phyloP scores from a whole-genome alignment of 2,329 filamentous ascomycete genomes.

The Alternaria longipes region DNA sequence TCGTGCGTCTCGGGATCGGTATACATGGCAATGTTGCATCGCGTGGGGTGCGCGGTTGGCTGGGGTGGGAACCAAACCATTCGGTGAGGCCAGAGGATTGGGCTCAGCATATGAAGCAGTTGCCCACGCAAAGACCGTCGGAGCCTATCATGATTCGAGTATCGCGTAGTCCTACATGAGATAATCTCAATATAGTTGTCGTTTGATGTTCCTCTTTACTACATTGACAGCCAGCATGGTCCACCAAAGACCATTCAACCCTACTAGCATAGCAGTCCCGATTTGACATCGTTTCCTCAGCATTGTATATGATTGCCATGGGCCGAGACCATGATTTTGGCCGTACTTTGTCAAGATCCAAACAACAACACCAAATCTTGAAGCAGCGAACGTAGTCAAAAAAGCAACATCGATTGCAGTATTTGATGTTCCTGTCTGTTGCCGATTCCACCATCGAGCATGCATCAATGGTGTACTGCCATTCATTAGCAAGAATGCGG shows the following conservation, averaged over 20 bases:
- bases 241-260: constrained; percentile 2
- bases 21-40: not conserved
- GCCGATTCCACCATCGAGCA: constrained; percentile 3
- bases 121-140: constrained; percentile 1
- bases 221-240: not conserved
- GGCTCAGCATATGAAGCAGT: constrained; percentile 3
- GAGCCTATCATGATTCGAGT: not conserved
- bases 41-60: constrained; percentile 1
- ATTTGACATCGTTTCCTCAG: constrained; percentile 2
- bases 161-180: too few relatives aligned
- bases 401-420: not conserved
- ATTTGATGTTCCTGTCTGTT: not conserved
- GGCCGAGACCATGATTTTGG: not conserved
- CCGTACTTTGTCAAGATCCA: constrained; percentile 4
- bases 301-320: not conserved
- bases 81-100: constrained; percentile 1
- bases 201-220: not conserved
- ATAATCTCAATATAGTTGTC: too few relatives aligned
- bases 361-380: not conserved
- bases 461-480: constrained; percentile 1
- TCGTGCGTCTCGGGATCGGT: not conserved
- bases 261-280: constrained; percentile 2
- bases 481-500: constrained; percentile 2
- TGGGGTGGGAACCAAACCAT: not conserved
- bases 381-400: not conserved